phyloP scores from a whole-genome alignment of 768 basidiomycete genomes.

The Nidula microcarpa region DNA sequence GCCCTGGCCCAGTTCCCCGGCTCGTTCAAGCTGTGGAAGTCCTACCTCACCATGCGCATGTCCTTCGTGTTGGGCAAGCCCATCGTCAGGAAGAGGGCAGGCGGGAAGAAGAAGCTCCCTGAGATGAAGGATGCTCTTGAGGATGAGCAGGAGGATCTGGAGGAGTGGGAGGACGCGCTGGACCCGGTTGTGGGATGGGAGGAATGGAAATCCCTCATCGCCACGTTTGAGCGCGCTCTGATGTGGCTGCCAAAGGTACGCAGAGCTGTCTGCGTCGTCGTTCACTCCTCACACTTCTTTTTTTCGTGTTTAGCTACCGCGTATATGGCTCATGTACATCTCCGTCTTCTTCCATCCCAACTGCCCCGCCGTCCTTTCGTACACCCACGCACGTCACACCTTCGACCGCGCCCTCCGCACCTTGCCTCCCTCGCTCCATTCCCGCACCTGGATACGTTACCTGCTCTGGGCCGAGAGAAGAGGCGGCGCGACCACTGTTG shows the following conservation, averaged over 20 bases:
- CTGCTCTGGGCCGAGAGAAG: slow-evolving; percentile 86
- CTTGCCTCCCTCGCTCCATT: slow-evolving; percentile 88
- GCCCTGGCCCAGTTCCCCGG: slow-evolving; percentile 85
- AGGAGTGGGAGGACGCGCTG: slow-evolving; percentile 83
- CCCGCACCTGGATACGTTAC: slow-evolving; percentile 90
- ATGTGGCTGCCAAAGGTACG: slow-evolving; percentile 92
- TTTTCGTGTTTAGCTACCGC: slow-evolving; percentile 63
- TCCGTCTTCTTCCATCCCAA: slow-evolving; percentile 86
- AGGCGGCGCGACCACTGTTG: slow-evolving; percentile 75
- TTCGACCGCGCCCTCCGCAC: slow-evolving; percentile 94
- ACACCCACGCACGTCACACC: slow-evolving; percentile 90
- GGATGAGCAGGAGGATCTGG: slow-evolving; percentile 74
- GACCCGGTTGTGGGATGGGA: slow-evolving; percentile 92
- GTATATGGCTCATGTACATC: slow-evolving; percentile 91
- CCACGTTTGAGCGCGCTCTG: slow-evolving; percentile 87
- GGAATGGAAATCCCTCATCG: slow-evolving; percentile 90
- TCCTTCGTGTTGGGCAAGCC: slow-evolving; percentile 81
- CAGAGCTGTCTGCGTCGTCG: neutral
- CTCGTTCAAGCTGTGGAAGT: slow-evolving; percentile 95
- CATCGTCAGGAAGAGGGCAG: slow-evolving; percentile 68
- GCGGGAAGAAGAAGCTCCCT: slow-evolving; percentile 89
- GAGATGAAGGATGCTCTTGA: slow-evolving; percentile 89
- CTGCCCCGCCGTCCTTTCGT: slow-evolving; percentile 79
- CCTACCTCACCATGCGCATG: slow-evolving; percentile 82
- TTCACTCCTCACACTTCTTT: slow-evolving; percentile 2